A percentile compares a stretch with the other conserved stretches of the same genome.
Conservation (phyloP, 2,329 filamentous ascomycete species). For the Arthrinium phaeospermum region DNA sequence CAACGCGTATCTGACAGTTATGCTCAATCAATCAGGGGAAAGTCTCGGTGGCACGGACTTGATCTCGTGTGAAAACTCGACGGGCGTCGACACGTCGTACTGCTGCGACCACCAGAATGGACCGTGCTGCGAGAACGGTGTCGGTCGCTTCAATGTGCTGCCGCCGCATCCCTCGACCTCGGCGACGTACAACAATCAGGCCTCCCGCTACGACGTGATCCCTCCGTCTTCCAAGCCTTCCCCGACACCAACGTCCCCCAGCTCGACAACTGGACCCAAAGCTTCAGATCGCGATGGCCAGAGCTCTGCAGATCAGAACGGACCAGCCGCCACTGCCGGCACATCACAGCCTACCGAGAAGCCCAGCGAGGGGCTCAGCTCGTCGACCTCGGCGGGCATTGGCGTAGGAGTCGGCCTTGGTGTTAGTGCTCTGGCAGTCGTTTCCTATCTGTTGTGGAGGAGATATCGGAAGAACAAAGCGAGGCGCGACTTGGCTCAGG, state of each 20-base stretch:
- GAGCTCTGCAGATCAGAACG: background rate
- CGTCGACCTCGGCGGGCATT: background rate
- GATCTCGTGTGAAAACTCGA: conserved; percentile 35
- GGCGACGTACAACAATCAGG: background rate
- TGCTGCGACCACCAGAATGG: conserved; percentile 33
- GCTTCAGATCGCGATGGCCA: too few species aligned
- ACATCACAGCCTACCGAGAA: conserved; percentile 24
- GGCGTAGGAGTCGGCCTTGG: background rate
- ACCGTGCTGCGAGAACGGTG: conserved; percentile 32
- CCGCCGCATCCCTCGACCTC: conserved; percentile 28
- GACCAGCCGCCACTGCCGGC: background rate
- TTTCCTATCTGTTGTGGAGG: background rate
- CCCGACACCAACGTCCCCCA: too few species aligned
- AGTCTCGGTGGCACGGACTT: conserved; percentile 33
- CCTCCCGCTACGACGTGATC: background rate
- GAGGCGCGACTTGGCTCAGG: background rate
- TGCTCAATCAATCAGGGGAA: conserved; percentile 25
- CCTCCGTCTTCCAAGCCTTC: too few species aligned
- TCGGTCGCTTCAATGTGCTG: conserved; percentile 33
- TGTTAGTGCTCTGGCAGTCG: background rate
- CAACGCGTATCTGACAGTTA: background rate
- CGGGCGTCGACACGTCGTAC: conserved; percentile 31
- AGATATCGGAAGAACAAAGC: background rate
- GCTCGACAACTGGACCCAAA: too few species aligned
- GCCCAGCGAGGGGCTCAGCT: background rate